A percentile compares a stretch with the other conserved stretches of the same genome.
These are phyloP conservation scores for Rhizopogon roseolus DNA, from an alignment of 768 basidiomycete genomes.

Conservation along the genomic window DNA sequence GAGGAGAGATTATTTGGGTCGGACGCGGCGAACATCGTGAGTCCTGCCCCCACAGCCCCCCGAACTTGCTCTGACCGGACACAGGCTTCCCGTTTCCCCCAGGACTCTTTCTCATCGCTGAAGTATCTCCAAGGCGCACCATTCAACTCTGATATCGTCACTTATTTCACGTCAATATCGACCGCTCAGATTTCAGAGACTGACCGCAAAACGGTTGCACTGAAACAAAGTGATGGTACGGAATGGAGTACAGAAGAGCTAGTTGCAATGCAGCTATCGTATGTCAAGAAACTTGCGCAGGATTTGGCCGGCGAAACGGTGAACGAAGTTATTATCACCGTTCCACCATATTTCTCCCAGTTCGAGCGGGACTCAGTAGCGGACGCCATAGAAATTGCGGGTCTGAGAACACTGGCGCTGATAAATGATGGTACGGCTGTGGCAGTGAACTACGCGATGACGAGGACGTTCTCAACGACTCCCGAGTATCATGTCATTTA, in stretches of 20 bases:
- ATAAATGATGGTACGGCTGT: constrained; percentile 93
- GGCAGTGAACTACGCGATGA: constrained; percentile 99
- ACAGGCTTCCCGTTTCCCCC: constrained; percentile 89
- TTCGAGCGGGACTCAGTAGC: constrained; percentile 88
- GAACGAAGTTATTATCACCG: constrained; percentile 80
- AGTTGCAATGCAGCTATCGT: constrained; percentile 89
- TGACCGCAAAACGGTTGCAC: constrained; percentile 52
- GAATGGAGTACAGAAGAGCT: constrained; percentile 88
- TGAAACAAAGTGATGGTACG: constrained; percentile 57
- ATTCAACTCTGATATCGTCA: constrained; percentile 50
- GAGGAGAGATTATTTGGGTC: constrained; percentile 85
- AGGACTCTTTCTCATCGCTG: constrained; percentile 78
- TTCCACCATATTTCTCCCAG: constrained; percentile 87
- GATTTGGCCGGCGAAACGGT: constrained; percentile 69
- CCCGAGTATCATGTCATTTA: constrained; percentile 89
- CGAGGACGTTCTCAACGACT: constrained; percentile 67
- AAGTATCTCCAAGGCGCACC: constrained; percentile 80
- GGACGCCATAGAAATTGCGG: constrained; percentile 90
- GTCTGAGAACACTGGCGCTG: constrained; percentile 75
- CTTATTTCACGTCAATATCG: constrained; percentile 56
- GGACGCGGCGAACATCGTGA: constrained; percentile 84
- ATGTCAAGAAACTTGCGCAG: constrained; percentile 87
- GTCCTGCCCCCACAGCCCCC: constrained; percentile 25
- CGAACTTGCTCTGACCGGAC: constrained; percentile 1
- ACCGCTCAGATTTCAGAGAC: constrained; percentile 49